These are phyloP conservation scores for Pseudopyricularia javanii DNA, from an alignment of 2,329 filamentous ascomycete species.

Conservation along the genomic window DNA sequence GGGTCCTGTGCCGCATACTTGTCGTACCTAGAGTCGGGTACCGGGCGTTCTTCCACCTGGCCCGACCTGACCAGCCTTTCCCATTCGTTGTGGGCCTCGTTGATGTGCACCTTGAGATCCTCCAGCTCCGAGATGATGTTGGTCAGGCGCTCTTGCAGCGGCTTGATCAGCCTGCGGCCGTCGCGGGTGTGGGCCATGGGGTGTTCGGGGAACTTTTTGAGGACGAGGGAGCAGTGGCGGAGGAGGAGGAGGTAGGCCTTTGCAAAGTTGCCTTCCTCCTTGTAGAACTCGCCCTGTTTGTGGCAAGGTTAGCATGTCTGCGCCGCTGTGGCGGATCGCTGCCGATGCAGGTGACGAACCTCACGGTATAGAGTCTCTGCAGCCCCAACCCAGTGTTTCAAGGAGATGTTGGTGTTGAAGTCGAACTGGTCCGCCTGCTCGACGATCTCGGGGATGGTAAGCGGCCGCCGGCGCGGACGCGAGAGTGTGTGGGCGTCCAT, in stretches of 20 bases:
- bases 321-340: neutral
- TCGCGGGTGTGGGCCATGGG: constrained; percentile 60
- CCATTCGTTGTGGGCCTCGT: constrained; percentile 59
- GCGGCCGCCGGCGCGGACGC: constrained; percentile 28
- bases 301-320: neutral
- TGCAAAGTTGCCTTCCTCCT: constrained; percentile 73
- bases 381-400: constrained; percentile 73
- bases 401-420: constrained; percentile 63
- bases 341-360: constrained; percentile 33
- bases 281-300: constrained; percentile 66
- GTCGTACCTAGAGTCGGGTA: constrained; percentile 20
- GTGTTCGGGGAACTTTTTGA: constrained; percentile 63
- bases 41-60: neutral
- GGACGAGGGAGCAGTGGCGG: constrained; percentile 73
- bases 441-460: constrained; percentile 67
- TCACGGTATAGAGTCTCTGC: constrained; percentile 70
- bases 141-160: constrained; percentile 34
- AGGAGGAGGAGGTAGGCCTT: constrained; percentile 88
- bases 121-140: constrained; percentile 61
- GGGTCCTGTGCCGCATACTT: constrained; percentile 45
- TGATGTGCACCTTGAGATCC: constrained; percentile 65
- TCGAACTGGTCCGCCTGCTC: constrained; percentile 66
- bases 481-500: neutral
- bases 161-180: constrained; percentile 49
- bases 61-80: constrained; percentile 11